Conservation (phyloP, 176 grass and related monocot species). For the Cenchrus purpureus region DNA sequence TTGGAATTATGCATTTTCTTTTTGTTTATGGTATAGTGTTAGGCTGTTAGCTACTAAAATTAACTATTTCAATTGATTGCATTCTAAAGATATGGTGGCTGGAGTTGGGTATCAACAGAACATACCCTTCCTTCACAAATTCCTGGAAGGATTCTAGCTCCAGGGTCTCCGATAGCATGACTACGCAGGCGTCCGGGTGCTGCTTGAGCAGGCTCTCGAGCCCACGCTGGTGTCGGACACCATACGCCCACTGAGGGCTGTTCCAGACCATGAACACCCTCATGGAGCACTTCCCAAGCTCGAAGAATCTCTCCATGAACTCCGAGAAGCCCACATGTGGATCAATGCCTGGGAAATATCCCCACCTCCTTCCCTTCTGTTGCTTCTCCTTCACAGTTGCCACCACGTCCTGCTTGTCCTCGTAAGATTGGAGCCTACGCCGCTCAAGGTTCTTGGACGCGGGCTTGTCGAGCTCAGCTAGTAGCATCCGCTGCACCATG, state of each 20-base stretch:
- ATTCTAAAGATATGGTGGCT: constrained; percentile 4
- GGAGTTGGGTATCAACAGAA: constrained; percentile 18
- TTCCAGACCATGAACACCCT: constrained; percentile 98
- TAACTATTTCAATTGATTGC: background rate
- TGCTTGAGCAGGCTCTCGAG: constrained; percentile 86
- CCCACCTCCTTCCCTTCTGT: constrained; percentile 61
- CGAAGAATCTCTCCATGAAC: constrained; percentile 79
- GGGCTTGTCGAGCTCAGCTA: constrained; percentile 63
- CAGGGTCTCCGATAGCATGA: constrained; percentile 78
- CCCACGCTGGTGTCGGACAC: constrained; percentile 74
- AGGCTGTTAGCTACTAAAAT: constrained; percentile 12
- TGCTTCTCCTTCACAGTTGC: constrained; percentile 26
- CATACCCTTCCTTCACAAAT: constrained; percentile 84
- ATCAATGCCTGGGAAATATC: constrained; percentile 77
- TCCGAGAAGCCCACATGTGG: constrained; percentile 68
- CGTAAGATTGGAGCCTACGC: constrained; percentile 46
- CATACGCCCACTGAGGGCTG: constrained; percentile 79
- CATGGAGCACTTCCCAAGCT: constrained; percentile 55
- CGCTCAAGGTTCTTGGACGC: constrained; percentile 45
- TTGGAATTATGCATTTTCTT: constrained; percentile 8
- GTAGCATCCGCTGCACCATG: constrained; percentile 63
- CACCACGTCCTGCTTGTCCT: constrained; percentile 41
- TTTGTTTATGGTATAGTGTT: background rate
- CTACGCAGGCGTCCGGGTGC: constrained; percentile 73
- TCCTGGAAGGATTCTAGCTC: constrained; percentile 79